phyloP scores from a whole-genome alignment of 2,329 filamentous ascomycete genomes.

The Sarocladiaceae sp. region DNA sequence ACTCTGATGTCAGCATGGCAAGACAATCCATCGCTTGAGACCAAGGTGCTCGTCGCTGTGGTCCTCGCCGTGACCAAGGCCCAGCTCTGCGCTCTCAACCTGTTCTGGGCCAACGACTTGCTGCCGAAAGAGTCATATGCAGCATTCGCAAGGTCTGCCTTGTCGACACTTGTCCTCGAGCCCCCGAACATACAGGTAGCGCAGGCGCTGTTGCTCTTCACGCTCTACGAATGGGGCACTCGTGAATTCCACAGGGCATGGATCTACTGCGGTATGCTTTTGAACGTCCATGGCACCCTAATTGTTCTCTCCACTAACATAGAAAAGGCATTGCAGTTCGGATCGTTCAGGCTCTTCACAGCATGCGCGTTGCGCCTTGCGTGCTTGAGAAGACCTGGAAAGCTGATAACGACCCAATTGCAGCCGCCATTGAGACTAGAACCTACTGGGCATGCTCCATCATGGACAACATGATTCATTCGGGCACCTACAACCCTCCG shows the following conservation, averaged over 20 bases:
- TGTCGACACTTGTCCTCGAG: conserved; percentile 20
- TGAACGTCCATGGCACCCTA: not conserved
- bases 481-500: conserved; percentile 31
- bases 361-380: conserved; percentile 20
- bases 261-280: conserved; percentile 29
- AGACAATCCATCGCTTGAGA: conserved; percentile 16
- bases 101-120: conserved; percentile 21
- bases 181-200: conserved; percentile 27
- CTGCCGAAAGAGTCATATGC: conserved; percentile 27
- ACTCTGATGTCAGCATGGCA: conserved; percentile 18
- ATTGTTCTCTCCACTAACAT: not conserved
- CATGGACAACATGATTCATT: conserved; percentile 37
- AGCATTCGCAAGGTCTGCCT: conserved; percentile 20
- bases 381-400: conserved; percentile 18
- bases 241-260: conserved; percentile 36
- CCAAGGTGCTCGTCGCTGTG: conserved; percentile 23
- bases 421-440: conserved; percentile 27
- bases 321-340: conserved; percentile 27
- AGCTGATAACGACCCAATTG: conserved; percentile 14
- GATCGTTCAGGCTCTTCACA: conserved; percentile 31
- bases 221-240: conserved; percentile 35
- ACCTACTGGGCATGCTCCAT: conserved; percentile 41
- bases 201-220: conserved; percentile 32
- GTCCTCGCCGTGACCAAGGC: conserved; percentile 23
- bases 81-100: conserved; percentile 25